Evolutionary conservation across 1,284 basidiomycete genomes (phyloP), one percentile per base, ranked within the genome.

Genomic region (Ustilago cynodontis): DNA sequence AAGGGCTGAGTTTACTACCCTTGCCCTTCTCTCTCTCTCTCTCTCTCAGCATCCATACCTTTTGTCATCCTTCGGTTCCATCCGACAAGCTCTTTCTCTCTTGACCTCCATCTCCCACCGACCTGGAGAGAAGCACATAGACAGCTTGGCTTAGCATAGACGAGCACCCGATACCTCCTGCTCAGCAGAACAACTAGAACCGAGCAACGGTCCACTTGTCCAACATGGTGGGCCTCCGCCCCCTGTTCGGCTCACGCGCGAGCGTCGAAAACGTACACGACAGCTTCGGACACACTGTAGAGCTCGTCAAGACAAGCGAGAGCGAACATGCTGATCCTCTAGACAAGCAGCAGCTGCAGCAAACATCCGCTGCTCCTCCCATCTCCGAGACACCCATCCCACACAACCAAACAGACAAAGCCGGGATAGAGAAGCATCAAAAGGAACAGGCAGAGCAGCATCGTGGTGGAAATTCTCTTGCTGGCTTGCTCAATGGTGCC

Each of bases 231-330:
- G 64, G 52, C 45, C 50, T 62, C 35, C 72, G 72, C 39, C 73
- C 73, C 7, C 61, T 76, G 35, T 76, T 76, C 22, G 73, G 73
- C 54, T 33, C 61, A 18, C 63, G 61, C 37, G 52, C 57, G 9
- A 76, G 73, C 65, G 73, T 76, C 35, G 39, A 45, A 28, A 59
- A 76, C 31, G 62, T 76, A 20, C 60, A 59, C 1, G 73, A 76
- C 37, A 65, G 73, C 54, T 76, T 76, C 52, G 69, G 73, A 14
- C 2, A 52, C 45, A 66, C 64, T 13, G 47, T 71, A 26, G 67
- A 75, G 29, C 24, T 45, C 20, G 72, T 64, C 52, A 75, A 75
- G 49, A 50, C 60, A 33, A 70, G 67, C 52, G 72, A 75, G 37
- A 63, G 56, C 49, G 59, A 68, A 33, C 64, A 61, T 18, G 37